Evolutionary conservation across 768 basidiomycete genomes (phyloP).

Genomic region (Pleurotus eryngii): DNA sequence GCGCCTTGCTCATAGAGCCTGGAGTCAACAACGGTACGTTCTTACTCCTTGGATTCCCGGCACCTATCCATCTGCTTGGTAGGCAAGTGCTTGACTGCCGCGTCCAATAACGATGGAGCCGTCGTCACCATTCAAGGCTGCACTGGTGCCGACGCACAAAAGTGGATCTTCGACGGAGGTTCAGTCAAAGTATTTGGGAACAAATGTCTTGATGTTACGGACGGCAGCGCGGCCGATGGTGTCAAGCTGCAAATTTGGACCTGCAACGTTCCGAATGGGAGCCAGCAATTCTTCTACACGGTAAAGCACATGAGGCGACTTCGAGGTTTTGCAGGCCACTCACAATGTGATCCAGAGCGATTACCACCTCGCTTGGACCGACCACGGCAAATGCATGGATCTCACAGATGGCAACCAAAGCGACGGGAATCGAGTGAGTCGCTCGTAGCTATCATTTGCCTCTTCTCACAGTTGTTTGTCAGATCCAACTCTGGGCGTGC

Average conservation of each 20-base stretch:
- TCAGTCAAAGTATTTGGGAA: constrained; percentile 14
- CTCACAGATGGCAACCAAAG: constrained; percentile 20
- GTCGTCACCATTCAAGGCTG: constrained; percentile 20
- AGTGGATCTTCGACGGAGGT: constrained; percentile 18
- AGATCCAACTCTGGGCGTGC: constrained; percentile 50
- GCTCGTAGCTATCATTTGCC: not conserved
- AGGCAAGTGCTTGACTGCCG: constrained; percentile 23
- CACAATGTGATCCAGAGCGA: constrained; percentile 11
- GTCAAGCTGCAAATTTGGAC: constrained; percentile 22
- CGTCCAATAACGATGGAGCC: constrained; percentile 24
- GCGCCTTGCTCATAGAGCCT: constrained; percentile 8
- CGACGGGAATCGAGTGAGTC: constrained; percentile 23
- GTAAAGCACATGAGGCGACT: not conserved
- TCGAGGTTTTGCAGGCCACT: no score
- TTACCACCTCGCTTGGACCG: constrained; percentile 26
- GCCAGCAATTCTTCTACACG: constrained; percentile 16
- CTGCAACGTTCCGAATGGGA: constrained; percentile 14
- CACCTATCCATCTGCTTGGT: not conserved
- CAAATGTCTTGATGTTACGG: constrained; percentile 20
- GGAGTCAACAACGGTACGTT: constrained; percentile 4
- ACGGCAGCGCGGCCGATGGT: constrained; percentile 14
- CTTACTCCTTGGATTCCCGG: not conserved
- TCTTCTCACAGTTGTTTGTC: not conserved
- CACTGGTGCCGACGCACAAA: constrained; percentile 16
- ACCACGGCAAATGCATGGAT: constrained; percentile 30